Conservation (phyloP, 2,329 filamentous ascomycete genomes). For the Ambrosiella beaveri region DNA sequence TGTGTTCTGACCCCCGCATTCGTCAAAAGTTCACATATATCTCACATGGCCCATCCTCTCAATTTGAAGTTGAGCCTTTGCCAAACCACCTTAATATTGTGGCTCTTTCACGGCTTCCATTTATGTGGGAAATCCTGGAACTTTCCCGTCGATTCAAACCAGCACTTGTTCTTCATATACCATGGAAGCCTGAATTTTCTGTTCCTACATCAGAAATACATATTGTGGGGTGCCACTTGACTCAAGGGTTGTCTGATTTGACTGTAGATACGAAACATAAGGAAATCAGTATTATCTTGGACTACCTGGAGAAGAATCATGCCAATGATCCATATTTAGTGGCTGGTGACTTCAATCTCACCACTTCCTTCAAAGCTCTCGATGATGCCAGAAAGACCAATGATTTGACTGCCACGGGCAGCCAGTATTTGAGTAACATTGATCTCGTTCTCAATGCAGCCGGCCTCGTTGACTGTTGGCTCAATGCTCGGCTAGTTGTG, state of each 20-base stretch:
- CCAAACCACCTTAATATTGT: conserved; percentile 44
- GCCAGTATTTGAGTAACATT: conserved; percentile 17
- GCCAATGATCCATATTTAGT: conserved; percentile 34
- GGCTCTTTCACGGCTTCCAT: conserved; percentile 37
- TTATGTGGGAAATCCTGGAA: conserved; percentile 37
- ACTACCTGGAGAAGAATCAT: conserved; percentile 27
- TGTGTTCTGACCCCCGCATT: conserved; percentile 31
- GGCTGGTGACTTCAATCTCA: conserved; percentile 48
- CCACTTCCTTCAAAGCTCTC: conserved; percentile 40
- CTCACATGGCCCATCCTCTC: conserved; percentile 39
- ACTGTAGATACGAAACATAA: conserved; percentile 38
- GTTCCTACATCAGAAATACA: conserved; percentile 19
- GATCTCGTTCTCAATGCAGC: conserved; percentile 28
- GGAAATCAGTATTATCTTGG: conserved; percentile 35
- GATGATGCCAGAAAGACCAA: conserved; percentile 32
- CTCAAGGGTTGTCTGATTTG: conserved; percentile 40
- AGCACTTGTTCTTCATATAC: conserved; percentile 31
- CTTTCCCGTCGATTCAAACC: conserved; percentile 41
- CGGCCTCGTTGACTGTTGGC: conserved; percentile 36
- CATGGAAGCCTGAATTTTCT: neutral
- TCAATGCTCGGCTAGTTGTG: conserved; percentile 26
- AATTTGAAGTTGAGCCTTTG: conserved; percentile 35
- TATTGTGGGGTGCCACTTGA: conserved; percentile 43
- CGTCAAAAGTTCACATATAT: conserved; percentile 33
- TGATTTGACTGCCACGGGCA: conserved; percentile 34